Conservation (phyloP, 2,329 filamentous ascomycete genomes). For the Exophiala viscosa region DNA sequence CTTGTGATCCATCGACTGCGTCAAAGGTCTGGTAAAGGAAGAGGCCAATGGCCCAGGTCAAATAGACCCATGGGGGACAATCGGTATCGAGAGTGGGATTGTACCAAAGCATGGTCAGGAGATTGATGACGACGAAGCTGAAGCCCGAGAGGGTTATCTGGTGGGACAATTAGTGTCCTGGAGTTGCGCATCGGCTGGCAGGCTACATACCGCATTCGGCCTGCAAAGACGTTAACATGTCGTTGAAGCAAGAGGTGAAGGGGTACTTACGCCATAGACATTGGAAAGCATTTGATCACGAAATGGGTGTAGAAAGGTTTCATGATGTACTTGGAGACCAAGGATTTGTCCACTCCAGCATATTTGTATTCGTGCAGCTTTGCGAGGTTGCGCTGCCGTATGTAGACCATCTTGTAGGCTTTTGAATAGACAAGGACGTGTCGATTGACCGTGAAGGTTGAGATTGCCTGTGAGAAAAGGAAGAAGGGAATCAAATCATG, state of each 20-base stretch:
- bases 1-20: constrained; percentile 90
- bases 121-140: constrained; percentile 80
- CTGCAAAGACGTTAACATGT: constrained; percentile 21
- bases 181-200: neutral
- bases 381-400: constrained; percentile 83
- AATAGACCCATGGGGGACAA: constrained; percentile 93
- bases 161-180: neutral
- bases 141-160: constrained; percentile 88
- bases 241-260: constrained; percentile 8
- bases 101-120: constrained; percentile 92
- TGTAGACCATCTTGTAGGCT: constrained; percentile 72
- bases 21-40: constrained; percentile 99
- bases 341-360: constrained; percentile 81
- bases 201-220: constrained; percentile 53
- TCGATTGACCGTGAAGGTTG: neutral
- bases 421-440: neutral
- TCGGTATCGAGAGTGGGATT: constrained; percentile 90
- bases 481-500: neutral
- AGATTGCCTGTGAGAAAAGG: neutral
- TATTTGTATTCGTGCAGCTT: constrained; percentile 95
- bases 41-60: constrained; percentile 80
- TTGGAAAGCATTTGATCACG: constrained; percentile 90
- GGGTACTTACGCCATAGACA: constrained; percentile 76
- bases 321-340: constrained; percentile 85
- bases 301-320: constrained; percentile 97